phyloP scores from a whole-genome alignment of 306 rosid species.

The Sesbania bispinosa region DNA sequence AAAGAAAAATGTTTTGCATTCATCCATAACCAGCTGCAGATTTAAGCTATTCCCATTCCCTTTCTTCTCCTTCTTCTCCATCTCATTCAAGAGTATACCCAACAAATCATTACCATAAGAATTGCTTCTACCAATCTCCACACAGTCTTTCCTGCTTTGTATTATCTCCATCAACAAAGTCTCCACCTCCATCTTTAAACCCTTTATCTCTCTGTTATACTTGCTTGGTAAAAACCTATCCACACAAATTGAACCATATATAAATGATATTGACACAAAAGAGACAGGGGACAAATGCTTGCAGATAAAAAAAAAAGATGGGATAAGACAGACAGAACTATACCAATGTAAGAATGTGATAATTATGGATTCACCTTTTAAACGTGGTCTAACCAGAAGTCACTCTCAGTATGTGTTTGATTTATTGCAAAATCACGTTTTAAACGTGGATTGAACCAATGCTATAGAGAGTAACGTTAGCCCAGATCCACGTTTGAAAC shows the following conservation, averaged over 20 bases:
- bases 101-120: conserved; percentile 77
- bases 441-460: no score
- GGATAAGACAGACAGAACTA: no score
- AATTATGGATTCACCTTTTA: no score
- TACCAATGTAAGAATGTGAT: not conserved
- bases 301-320: not conserved
- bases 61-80: conserved; percentile 48
- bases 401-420: no score
- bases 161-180: conserved; percentile 84
- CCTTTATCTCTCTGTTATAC: conserved; percentile 88
- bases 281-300: not conserved
- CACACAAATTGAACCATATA: not conserved
- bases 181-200: conserved; percentile 78
- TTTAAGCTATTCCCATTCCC: conserved; percentile 54
- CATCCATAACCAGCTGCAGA: conserved; percentile 81
- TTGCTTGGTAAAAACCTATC: conserved; percentile 78
- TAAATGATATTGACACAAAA: not conserved
- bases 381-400: no score
- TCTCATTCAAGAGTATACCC: conserved; percentile 81
- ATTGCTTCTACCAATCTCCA: conserved; percentile 78
- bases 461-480: no score
- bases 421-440: no score
- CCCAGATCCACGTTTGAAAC: no score
- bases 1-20: conserved; percentile 96
- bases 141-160: conserved; percentile 74